Conservation (phyloP, 495 filamentous ascomycete genomes). For the Glonium stellatum region DNA sequence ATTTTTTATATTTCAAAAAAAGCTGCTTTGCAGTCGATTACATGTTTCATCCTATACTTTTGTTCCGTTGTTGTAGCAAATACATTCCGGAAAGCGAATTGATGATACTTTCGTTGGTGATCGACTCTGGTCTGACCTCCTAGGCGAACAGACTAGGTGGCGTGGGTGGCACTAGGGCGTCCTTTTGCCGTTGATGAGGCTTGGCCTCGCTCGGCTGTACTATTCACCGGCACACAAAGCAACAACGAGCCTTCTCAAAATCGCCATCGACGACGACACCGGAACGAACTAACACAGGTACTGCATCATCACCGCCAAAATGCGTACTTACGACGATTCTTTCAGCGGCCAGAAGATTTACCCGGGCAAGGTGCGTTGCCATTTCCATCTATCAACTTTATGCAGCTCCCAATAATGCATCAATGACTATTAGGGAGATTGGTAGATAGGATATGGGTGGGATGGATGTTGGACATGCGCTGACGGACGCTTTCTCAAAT, state of each 20-base stretch:
- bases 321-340: conserved; percentile 97
- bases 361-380: conserved; percentile 85
- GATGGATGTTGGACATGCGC: conserved; percentile 9
- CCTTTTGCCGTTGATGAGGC: neutral
- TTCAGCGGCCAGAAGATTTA: conserved; percentile 98
- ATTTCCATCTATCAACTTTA: neutral
- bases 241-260: neutral
- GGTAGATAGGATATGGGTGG: too few species aligned
- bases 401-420: neutral
- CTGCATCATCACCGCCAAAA: conserved; percentile 53
- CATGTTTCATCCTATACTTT: too few species aligned
- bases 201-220: neutral
- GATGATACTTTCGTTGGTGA: too few species aligned
- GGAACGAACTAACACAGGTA: conserved; percentile 27
- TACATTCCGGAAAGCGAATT: too few species aligned
- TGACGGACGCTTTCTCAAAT: conserved; percentile 12
- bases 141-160: too few species aligned
- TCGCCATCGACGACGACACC: conserved; percentile 25
- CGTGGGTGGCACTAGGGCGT: neutral
- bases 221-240: conserved; percentile 1
- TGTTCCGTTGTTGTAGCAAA: too few species aligned
- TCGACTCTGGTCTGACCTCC: too few species aligned
- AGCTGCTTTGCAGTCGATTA: too few species aligned
- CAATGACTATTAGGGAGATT: too few species aligned
- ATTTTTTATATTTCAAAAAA: too few species aligned